phyloP scores from a whole-genome alignment of 2,329 filamentous ascomycete genomes.

The Cladobotryum protrusum region DNA sequence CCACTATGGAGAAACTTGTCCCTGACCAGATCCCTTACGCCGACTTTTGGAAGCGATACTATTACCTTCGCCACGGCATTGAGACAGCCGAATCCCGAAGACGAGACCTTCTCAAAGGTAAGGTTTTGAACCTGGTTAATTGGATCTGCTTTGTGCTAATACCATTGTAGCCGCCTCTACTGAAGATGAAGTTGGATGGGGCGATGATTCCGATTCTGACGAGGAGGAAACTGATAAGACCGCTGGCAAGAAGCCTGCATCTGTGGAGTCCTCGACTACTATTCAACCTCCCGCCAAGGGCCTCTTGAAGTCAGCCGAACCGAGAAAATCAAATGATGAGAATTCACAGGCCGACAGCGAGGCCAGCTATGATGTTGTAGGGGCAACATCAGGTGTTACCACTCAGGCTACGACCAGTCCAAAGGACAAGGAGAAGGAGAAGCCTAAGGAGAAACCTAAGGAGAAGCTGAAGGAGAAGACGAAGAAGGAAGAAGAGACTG shows the following conservation, averaged over 20 bases:
- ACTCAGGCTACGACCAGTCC: slow-evolving; percentile 76
- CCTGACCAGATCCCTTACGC: slow-evolving; percentile 84
- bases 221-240: slow-evolving; percentile 14
- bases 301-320: slow-evolving; percentile 55
- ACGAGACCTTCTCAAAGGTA: slow-evolving; percentile 87
- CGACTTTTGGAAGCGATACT: slow-evolving; percentile 91
- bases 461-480: slow-evolving; percentile 37
- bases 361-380: slow-evolving; percentile 90
- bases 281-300: slow-evolving; percentile 46
- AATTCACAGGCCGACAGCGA: slow-evolving; percentile 91
- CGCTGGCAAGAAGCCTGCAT: slow-evolving; percentile 35
- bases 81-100: slow-evolving; percentile 87
- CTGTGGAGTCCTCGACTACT: slow-evolving; percentile 53
- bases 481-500: slow-evolving; percentile 20
- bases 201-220: slow-evolving; percentile 61
- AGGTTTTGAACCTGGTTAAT: slow-evolving; percentile 19
- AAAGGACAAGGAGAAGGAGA: slow-evolving; percentile 44
- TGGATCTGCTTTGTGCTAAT: slow-evolving; percentile 5
- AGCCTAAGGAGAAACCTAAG: too few species aligned
- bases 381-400: slow-evolving; percentile 69
- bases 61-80: slow-evolving; percentile 86
- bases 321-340: slow-evolving; percentile 75
- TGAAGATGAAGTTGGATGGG: slow-evolving; percentile 66
- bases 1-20: slow-evolving; percentile 94
- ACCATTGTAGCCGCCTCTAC: slow-evolving; percentile 52